phyloP scores from a whole-genome alignment of 805 yeast species.

The Yarrowia deformans region DNA sequence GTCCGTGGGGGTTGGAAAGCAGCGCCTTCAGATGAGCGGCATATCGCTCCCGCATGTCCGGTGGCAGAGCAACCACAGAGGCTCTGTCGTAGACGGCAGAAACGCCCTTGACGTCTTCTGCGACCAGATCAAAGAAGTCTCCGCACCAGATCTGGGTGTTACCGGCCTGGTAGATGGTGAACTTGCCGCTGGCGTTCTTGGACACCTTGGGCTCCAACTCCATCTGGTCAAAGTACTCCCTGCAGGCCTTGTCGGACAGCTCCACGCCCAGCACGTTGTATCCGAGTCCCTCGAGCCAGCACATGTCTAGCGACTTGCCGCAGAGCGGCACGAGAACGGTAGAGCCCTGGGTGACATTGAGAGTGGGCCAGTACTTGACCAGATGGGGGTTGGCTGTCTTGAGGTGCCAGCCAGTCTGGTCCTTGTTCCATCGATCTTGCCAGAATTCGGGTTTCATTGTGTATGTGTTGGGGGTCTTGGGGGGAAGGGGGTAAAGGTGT shows the following conservation, averaged over 20 bases:
- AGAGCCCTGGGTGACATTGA: constrained; percentile 20
- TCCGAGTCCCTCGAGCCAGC: constrained; percentile 33
- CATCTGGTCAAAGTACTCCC: constrained; percentile 35
- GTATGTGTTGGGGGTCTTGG: background rate
- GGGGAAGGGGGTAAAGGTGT: background rate
- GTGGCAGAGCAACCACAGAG: constrained; percentile 19
- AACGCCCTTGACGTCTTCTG: constrained; percentile 25
- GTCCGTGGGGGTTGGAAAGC: constrained; percentile 13
- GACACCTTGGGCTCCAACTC: constrained; percentile 35
- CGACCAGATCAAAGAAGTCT: constrained; percentile 14
- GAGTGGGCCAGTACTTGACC: constrained; percentile 35
- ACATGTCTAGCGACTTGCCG: constrained; percentile 32
- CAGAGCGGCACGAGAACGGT: constrained; percentile 31
- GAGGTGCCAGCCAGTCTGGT: constrained; percentile 38
- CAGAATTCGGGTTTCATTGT: constrained; percentile 38
- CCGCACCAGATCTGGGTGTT: constrained; percentile 34
- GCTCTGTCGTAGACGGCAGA: constrained; percentile 34
- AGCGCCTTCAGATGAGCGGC: constrained; percentile 11
- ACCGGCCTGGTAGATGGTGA: constrained; percentile 23
- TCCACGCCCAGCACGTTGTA: constrained; percentile 36
- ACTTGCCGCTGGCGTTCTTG: constrained; percentile 14
- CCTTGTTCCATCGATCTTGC: constrained; percentile 36
- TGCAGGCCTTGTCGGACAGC: constrained; percentile 31
- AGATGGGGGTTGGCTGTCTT: constrained; percentile 37
- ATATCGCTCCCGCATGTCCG: constrained; percentile 35